These are phyloP conservation scores for Leishmania tropica DNA, from an alignment of 208 protist genomes.

Conservation along the genomic window DNA sequence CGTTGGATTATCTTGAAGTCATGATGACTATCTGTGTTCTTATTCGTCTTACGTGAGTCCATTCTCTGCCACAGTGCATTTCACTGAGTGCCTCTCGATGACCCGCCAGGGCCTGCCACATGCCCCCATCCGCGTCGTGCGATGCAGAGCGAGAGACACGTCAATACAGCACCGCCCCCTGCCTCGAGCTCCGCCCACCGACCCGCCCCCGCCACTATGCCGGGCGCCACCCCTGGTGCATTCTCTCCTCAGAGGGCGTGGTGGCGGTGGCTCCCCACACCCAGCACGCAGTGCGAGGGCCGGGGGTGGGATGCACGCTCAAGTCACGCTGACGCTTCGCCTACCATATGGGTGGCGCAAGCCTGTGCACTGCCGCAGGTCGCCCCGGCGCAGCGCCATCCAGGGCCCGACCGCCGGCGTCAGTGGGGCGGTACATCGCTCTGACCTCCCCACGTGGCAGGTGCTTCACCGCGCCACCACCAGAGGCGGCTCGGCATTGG, in stretches of 20 bases:
- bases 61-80: not conserved
- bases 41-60: not conserved
- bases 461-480: not conserved
- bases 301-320: too few relatives aligned
- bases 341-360: not conserved
- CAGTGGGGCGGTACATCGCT: not conserved
- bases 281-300: too few relatives aligned
- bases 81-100: not conserved
- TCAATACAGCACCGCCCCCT: too few relatives aligned
- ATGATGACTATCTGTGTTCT: not conserved
- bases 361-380: not conserved
- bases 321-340: not conserved
- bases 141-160: not conserved
- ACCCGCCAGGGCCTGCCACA: not conserved
- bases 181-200: not conserved
- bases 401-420: not conserved
- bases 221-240: not conserved
- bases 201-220: not conserved
- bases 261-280: too few relatives aligned
- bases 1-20: not conserved
- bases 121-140: not conserved
- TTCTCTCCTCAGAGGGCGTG: not conserved
- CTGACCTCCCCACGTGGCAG: not conserved
- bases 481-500: not conserved
- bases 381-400: not conserved